phyloP scores from a whole-genome alignment of 768 basidiomycete genomes.

The Suillus cothurnatus region DNA sequence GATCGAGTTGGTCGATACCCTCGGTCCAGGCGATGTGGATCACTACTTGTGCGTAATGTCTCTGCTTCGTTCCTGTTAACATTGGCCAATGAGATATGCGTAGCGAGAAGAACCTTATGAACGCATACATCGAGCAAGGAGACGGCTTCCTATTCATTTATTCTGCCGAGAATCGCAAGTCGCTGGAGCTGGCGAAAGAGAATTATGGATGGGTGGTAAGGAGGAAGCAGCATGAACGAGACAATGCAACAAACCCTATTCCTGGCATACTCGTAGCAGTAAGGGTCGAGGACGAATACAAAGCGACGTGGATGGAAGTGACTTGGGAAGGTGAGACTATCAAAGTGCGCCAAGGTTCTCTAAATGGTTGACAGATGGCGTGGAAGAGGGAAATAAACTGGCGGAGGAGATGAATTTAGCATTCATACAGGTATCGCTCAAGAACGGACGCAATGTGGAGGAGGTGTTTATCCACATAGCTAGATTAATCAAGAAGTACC shows the following conservation, averaged over 20 bases:
- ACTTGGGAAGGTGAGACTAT: slow-evolving; percentile 1
- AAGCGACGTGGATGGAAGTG: slow-evolving; percentile 3
- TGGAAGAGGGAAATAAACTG: slow-evolving; percentile 1
- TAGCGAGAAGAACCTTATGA: neutral
- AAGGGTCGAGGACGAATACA: neutral
- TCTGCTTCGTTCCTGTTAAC: neutral
- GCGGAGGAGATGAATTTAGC: slow-evolving; percentile 1
- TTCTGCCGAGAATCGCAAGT: slow-evolving; percentile 5
- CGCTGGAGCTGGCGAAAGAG: neutral
- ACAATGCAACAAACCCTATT: slow-evolving; percentile 4
- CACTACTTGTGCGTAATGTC: neutral
- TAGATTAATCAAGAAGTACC: neutral
- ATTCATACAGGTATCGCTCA: slow-evolving; percentile 4
- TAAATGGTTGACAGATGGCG: neutral
- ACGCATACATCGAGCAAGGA: neutral
- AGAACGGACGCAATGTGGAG: slow-evolving; percentile 3
- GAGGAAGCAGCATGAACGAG: neutral
- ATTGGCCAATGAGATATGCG: neutral
- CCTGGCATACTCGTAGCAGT: slow-evolving; percentile 4
- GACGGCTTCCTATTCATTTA: slow-evolving; percentile 4
- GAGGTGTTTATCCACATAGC: slow-evolving; percentile 4
- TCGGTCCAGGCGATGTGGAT: neutral
- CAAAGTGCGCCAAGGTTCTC: neutral
- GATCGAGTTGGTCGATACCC: slow-evolving; percentile 1
- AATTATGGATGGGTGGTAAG: slow-evolving; percentile 4